Conservation (phyloP, 352 stramenopile species). For the Phytophthora syringae region DNA sequence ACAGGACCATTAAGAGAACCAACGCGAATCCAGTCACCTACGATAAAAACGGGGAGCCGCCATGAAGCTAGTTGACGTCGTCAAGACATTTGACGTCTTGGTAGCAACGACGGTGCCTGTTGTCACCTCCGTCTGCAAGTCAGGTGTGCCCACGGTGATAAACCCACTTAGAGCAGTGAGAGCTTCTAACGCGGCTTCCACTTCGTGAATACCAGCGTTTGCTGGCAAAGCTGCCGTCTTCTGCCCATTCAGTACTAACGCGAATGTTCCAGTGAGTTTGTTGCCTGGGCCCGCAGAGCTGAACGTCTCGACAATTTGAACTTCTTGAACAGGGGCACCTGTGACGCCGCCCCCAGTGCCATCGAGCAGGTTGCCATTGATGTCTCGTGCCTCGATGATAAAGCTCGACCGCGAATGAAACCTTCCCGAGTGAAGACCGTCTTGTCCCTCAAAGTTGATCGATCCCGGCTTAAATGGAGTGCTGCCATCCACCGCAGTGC, state of each 20-base stretch:
- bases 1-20: slow-evolving; percentile 79
- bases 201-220: slow-evolving; percentile 82
- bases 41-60: slow-evolving; percentile 50
- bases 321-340: slow-evolving; percentile 74
- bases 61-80: slow-evolving; percentile 64
- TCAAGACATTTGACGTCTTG: slow-evolving; percentile 81
- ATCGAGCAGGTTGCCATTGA: slow-evolving; percentile 91
- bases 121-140: slow-evolving; percentile 70
- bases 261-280: slow-evolving; percentile 76
- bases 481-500: slow-evolving; percentile 66
- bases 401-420: slow-evolving; percentile 85
- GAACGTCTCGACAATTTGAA: slow-evolving; percentile 93
- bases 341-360: slow-evolving; percentile 68
- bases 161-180: slow-evolving; percentile 77
- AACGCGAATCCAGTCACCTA: slow-evolving; percentile 95
- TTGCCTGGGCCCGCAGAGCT: slow-evolving; percentile 44
- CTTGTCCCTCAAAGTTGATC: slow-evolving; percentile 56
- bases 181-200: slow-evolving; percentile 83
- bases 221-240: slow-evolving; percentile 58
- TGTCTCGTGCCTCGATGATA: slow-evolving; percentile 92
- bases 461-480: slow-evolving; percentile 69
- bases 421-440: slow-evolving; percentile 68
- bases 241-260: slow-evolving; percentile 68
- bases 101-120: slow-evolving; percentile 70
- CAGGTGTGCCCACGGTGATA: slow-evolving; percentile 90